phyloP scores from a whole-genome alignment of 805 yeast species.

The Zygoascus ofunaensis region DNA sequence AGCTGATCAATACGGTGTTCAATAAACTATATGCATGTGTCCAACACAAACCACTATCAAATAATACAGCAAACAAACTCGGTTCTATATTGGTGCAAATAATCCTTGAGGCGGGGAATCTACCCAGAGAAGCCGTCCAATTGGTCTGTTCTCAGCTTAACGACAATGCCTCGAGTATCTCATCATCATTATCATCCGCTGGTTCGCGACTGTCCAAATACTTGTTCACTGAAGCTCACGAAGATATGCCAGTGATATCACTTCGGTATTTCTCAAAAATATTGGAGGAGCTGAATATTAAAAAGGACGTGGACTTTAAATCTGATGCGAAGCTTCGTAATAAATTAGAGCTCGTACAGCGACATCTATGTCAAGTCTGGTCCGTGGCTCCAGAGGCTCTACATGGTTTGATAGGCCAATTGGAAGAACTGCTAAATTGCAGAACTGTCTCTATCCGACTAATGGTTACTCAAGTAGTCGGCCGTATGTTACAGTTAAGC shows the following conservation, averaged over 20 bases:
- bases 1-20: slow-evolving; percentile 48
- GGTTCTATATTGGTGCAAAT: slow-evolving; percentile 68
- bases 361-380: slow-evolving; percentile 62
- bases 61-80: slow-evolving; percentile 42
- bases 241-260: slow-evolving; percentile 63
- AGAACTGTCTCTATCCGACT: slow-evolving; percentile 58
- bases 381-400: slow-evolving; percentile 64
- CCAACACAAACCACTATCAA: slow-evolving; percentile 35
- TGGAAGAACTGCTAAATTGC: slow-evolving; percentile 62
- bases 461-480: slow-evolving; percentile 66
- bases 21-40: slow-evolving; percentile 50
- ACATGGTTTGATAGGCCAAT: slow-evolving; percentile 63
- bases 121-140: slow-evolving; percentile 53
- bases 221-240: slow-evolving; percentile 61
- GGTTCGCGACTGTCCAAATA: slow-evolving; percentile 56
- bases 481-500: slow-evolving; percentile 45
- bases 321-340: slow-evolving; percentile 13
- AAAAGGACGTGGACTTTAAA: slow-evolving; percentile 16
- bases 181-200: no score
- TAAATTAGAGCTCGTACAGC: slow-evolving; percentile 53
- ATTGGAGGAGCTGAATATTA: slow-evolving; percentile 29
- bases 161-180: no score
- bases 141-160: slow-evolving; percentile 58
- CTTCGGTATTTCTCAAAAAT: slow-evolving; percentile 75
- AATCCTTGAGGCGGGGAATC: slow-evolving; percentile 56